These are phyloP conservation scores for Talaromyces piceae DNA, from an alignment of 2,329 filamentous ascomycete genomes.

Conservation along the genomic window DNA sequence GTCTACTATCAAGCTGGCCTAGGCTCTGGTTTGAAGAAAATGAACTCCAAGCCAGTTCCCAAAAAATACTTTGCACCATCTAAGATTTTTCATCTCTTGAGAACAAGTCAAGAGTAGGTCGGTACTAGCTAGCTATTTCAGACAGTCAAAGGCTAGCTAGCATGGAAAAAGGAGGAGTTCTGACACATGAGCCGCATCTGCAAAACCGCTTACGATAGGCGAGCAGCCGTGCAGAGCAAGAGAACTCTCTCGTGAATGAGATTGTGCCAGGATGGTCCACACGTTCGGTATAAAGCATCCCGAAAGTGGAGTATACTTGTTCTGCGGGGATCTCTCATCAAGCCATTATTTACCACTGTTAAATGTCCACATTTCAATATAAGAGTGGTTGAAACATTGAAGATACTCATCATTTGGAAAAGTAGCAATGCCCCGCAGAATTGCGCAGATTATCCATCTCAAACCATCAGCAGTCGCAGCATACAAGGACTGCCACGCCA, in stretches of 20 bases:
- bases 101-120: too few relatives aligned
- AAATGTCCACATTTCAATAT: background rate
- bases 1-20: too few relatives aligned
- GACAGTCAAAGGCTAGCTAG: too few relatives aligned
- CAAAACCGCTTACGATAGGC: background rate
- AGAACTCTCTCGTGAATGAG: background rate
- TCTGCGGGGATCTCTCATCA: background rate
- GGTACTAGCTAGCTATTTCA: too few relatives aligned
- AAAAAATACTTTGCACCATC: too few relatives aligned
- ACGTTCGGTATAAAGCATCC: background rate
- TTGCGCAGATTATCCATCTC: constrained; percentile 67
- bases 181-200: background rate
- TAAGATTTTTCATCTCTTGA: too few relatives aligned
- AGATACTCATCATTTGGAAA: background rate
- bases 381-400: too few relatives aligned
- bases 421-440: constrained; percentile 30
- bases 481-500: constrained; percentile 67
- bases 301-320: background rate
- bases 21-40: too few relatives aligned
- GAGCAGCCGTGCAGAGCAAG: too few relatives aligned
- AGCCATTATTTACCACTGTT: background rate
- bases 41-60: too few relatives aligned
- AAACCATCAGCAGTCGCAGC: constrained; percentile 58
- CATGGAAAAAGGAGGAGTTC: too few relatives aligned
- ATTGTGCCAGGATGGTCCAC: background rate